Conservation (phyloP, 108 stramenopile genomes). For the Pseudonitzschia multiseries region DNA sequence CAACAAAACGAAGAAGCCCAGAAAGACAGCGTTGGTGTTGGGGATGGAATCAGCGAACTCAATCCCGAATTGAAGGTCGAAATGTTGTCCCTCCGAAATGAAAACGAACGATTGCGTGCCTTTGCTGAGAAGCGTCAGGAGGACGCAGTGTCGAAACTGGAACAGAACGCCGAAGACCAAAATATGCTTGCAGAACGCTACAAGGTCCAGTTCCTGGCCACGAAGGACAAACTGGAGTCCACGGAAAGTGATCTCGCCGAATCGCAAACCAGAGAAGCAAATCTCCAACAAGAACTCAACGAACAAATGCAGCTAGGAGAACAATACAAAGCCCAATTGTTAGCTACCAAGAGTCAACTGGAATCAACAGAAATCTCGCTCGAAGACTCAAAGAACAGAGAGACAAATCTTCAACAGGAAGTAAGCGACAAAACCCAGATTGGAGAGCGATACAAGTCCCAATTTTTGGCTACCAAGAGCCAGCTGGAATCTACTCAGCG, state of each 20-base stretch:
- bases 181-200: slow-evolving; percentile 57
- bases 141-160: slow-evolving; percentile 68
- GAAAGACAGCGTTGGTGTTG: slow-evolving; percentile 41
- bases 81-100: slow-evolving; percentile 67
- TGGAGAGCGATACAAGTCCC: slow-evolving; percentile 65
- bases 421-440: slow-evolving; percentile 62
- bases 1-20: slow-evolving; percentile 41
- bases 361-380: slow-evolving; percentile 42
- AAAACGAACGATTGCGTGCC: slow-evolving; percentile 67
- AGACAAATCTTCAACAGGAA: slow-evolving; percentile 22
- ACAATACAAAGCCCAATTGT: slow-evolving; percentile 65
- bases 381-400: slow-evolving; percentile 18
- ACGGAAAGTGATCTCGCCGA: slow-evolving; percentile 28
- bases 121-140: slow-evolving; percentile 75
- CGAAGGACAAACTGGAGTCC: slow-evolving; percentile 63
- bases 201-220: slow-evolving; percentile 65
- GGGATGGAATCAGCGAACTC: slow-evolving; percentile 81
- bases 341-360: slow-evolving; percentile 59
- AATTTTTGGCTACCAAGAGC: slow-evolving; percentile 62
- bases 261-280: slow-evolving; percentile 21
- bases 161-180: slow-evolving; percentile 65
- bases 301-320: slow-evolving; percentile 61
- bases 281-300: slow-evolving; percentile 39
- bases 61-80: slow-evolving; percentile 80
- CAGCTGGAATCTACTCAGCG: slow-evolving; percentile 53